phyloP scores from a whole-genome alignment of 768 basidiomycete genomes.

The Calocera cornea region DNA sequence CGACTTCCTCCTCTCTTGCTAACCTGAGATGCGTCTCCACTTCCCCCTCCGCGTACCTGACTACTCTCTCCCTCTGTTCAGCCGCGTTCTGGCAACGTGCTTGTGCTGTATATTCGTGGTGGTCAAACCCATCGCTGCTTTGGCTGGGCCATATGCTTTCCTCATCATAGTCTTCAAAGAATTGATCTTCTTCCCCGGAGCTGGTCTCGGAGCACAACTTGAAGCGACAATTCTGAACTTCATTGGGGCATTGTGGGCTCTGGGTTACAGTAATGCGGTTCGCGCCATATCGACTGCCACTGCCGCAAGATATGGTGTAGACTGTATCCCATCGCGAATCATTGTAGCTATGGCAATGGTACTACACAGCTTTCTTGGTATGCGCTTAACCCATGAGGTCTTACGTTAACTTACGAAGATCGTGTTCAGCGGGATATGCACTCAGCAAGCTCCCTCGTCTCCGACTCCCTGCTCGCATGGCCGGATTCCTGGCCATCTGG shows the following conservation, averaged over 20 bases:
- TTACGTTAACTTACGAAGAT: not conserved
- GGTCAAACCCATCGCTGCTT: not conserved
- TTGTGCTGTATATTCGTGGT: not conserved
- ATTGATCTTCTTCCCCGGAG: constrained; percentile 35
- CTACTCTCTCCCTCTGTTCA: not conserved
- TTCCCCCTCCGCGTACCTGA: not conserved
- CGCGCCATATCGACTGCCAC: constrained; percentile 24
- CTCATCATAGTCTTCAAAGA: constrained; percentile 30
- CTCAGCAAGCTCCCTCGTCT: constrained; percentile 37
- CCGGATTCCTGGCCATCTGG: constrained; percentile 37
- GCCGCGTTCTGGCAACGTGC: not conserved
- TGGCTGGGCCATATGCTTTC: constrained; percentile 8
- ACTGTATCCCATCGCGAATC: constrained; percentile 23
- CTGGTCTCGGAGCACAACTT: constrained; percentile 36
- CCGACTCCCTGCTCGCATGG: constrained; percentile 33
- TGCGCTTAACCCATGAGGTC: constrained; percentile 11
- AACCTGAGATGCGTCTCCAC: not conserved
- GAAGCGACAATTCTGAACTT: constrained; percentile 34
- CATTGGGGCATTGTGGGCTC: constrained; percentile 30
- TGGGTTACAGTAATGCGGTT: constrained; percentile 28
- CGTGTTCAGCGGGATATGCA: constrained; percentile 22
- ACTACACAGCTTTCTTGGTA: constrained; percentile 29
- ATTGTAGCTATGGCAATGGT: constrained; percentile 33
- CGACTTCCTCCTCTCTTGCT: not conserved
- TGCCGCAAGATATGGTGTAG: constrained; percentile 8